Evolutionary conservation across 345 rosid genomes (phyloP).

Genomic region (Hypericum androsaemum): DNA sequence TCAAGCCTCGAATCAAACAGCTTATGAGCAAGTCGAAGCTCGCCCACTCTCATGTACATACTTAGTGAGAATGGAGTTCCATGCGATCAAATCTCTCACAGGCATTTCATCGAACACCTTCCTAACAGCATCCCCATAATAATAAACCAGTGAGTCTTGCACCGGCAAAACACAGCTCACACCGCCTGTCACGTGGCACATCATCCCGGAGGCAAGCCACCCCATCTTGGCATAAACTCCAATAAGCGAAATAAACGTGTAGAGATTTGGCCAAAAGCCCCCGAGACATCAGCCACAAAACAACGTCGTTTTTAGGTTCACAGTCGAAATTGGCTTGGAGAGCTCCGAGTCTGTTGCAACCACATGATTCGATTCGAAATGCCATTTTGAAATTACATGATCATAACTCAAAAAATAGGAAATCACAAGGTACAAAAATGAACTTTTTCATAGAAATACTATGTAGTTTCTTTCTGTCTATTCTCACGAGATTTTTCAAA

Average conservation of each 20-base stretch:
- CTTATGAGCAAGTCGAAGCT: constrained; percentile 29
- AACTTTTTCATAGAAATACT: too few species aligned
- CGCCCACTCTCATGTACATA: constrained; percentile 23
- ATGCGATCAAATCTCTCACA: constrained; percentile 38
- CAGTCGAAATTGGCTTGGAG: too few species aligned
- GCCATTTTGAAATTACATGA: too few species aligned
- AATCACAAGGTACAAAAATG: too few species aligned
- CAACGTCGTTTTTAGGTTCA: too few species aligned
- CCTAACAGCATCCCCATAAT: constrained; percentile 14
- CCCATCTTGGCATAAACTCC: constrained; percentile 31
- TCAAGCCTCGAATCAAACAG: constrained; percentile 42
- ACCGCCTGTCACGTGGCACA: constrained; percentile 53
- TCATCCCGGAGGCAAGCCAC: constrained; percentile 33
- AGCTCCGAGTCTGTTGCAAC: too few species aligned
- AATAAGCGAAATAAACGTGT: constrained; percentile 46
- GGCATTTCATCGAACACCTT: constrained; percentile 38
- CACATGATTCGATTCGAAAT: too few species aligned
- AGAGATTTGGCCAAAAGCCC: constrained; percentile 53
- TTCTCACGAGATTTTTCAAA: too few species aligned
- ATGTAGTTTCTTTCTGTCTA: too few species aligned
- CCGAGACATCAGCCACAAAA: too few species aligned
- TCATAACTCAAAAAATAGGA: too few species aligned
- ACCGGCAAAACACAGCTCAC: constrained; percentile 29
- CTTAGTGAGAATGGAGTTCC: constrained; percentile 33
- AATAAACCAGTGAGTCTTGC: constrained; percentile 31